Conservation (phyloP, 2,329 filamentous ascomycete species). For the Akanthomyces muscarius region DNA sequence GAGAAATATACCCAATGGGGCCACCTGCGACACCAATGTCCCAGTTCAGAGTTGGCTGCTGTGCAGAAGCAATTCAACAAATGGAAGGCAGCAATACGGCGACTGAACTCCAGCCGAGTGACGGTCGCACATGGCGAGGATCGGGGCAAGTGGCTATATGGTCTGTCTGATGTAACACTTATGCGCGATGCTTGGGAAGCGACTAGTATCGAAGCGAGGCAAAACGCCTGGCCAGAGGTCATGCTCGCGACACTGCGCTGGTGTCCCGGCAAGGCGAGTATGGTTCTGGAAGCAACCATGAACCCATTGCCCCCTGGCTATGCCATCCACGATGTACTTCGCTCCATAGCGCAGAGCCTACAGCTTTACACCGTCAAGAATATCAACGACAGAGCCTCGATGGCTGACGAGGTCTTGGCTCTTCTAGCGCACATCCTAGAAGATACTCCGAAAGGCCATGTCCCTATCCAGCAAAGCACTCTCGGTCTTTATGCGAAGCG, state of each 20-base stretch:
- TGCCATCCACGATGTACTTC: conserved; percentile 34
- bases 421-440: conserved; percentile 28
- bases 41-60: background rate
- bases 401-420: conserved; percentile 30
- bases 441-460: conserved; percentile 27
- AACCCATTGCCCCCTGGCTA: conserved; percentile 35
- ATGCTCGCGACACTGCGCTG: conserved; percentile 35
- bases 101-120: background rate
- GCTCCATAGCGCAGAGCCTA: conserved; percentile 28
- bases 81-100: conserved; percentile 5
- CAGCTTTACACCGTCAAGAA: conserved; percentile 20
- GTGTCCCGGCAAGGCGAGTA: conserved; percentile 29
- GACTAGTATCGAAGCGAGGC: conserved; percentile 26
- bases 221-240: conserved; percentile 29
- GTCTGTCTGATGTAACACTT: conserved; percentile 25
- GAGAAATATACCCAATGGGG: conserved; percentile 6
- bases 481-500: conserved; percentile 32
- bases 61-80: background rate
- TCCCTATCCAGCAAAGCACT: conserved; percentile 37
- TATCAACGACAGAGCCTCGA: conserved; percentile 23
- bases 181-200: conserved; percentile 34
- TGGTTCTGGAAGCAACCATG: conserved; percentile 36
- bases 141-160: conserved; percentile 29
- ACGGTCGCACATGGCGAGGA: conserved; percentile 23
- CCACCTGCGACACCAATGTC: background rate